Evolutionary conservation across 1,284 basidiomycete genomes (phyloP).

Genomic region (Earliella scabrosa): DNA sequence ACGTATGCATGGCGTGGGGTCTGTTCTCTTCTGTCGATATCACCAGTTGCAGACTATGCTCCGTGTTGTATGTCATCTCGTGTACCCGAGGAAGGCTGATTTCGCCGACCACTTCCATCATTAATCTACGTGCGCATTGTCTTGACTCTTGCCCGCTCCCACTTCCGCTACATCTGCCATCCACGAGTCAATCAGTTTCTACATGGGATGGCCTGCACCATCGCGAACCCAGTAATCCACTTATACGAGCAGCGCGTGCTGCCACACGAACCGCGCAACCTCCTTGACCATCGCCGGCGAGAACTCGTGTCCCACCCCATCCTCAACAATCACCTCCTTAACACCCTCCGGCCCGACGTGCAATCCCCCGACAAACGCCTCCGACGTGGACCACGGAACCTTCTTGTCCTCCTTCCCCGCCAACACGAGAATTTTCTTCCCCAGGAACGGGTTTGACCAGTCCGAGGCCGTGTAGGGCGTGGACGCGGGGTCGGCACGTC

Average conservation of each 20-base stretch:
- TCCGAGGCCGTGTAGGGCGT: conserved; percentile 42
- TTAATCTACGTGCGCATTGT: no score
- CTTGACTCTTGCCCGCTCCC: no score
- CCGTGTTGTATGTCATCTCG: no score
- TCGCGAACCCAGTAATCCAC: no score
- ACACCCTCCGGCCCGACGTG: conserved; percentile 51
- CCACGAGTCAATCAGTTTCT: no score
- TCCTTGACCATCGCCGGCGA: conserved; percentile 54
- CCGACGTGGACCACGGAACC: conserved; percentile 60
- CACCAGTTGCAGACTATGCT: no score
- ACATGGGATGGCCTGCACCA: no score
- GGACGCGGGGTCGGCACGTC: conserved; percentile 46
- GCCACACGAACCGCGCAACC: conserved; percentile 48
- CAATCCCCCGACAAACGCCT: conserved; percentile 54
- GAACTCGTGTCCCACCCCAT: conserved; percentile 55
- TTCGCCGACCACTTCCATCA: no score
- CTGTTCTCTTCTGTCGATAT: no score
- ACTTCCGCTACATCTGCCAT: no score
- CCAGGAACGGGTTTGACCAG: conserved; percentile 59
- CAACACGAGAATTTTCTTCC: conserved; percentile 72
- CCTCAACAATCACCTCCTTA: conserved; percentile 54
- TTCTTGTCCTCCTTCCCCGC: conserved; percentile 60
- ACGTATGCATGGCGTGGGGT: neutral
- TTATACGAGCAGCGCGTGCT: conserved; percentile 23
- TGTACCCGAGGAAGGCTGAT: no score